Evolutionary conservation across 2,329 filamentous ascomycete genomes (phyloP), one percentile per base, ranked within the genome.

Genomic region (Fusarium luffae): DNA sequence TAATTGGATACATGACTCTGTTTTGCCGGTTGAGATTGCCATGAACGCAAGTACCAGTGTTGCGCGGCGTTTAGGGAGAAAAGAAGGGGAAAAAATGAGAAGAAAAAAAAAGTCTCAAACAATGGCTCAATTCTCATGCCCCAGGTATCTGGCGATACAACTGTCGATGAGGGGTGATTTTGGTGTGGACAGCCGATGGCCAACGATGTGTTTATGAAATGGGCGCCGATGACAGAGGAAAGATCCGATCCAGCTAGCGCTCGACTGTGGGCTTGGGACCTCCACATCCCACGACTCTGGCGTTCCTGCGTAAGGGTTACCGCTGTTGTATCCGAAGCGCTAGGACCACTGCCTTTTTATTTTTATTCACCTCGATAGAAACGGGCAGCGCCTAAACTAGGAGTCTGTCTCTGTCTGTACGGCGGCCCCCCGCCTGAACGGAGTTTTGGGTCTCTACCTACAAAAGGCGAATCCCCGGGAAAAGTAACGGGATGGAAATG

Each of bases 281-380:
- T 74, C 72, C 73, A 72, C 69, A 63, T 68, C 68, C 65, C 71
- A 74, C 67, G 65, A 52, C 63, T 59, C 66, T 66, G 69, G 71
- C 73, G 73, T 75, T 75, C 73, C 73, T 75, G 73, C 73, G 73
- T 74, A 75, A 75, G 73, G 73, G 73, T 71, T 68, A 75, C 71
- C 69, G 73, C 65, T 75, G 71, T 70, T 62, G 58, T 70, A 66
- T 64, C 54, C 43, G 59, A 60, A 69, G 60, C 48, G 62, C 59
- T 59, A 63, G 63, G 66, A 55, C 59, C 59, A 54, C 61, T 63
- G 66, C 43, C 58, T 47, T 57, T 37, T 37, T 37, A 37, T 37
- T 37, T 37, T 60, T 58, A 46, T 50, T 52, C 37, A 44, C 47
- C 34, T 37, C 34, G 10, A 40, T 52, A 42, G 34, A 41, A 23